A percentile compares a stretch with the other conserved stretches of the same genome.
Conservation (phyloP, 371 early-diverging fungal species). For the Modicella reniformis region DNA sequence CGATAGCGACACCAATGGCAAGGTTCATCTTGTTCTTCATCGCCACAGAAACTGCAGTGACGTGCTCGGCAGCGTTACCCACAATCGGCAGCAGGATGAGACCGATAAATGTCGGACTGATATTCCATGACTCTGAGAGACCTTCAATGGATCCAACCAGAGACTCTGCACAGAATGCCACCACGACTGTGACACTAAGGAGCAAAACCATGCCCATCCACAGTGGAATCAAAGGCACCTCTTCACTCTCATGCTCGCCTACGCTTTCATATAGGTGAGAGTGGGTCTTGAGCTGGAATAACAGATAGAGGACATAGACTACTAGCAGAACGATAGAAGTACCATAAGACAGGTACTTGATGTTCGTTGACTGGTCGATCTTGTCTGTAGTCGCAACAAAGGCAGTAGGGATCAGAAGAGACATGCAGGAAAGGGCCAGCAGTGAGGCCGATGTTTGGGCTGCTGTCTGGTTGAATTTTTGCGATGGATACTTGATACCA, state of each 20-base stretch:
- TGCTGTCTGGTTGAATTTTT: constrained; percentile 80
- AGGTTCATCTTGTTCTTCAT: constrained; percentile 94
- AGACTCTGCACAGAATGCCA: constrained; percentile 86
- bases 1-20: constrained; percentile 88
- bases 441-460: constrained; percentile 85
- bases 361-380: constrained; percentile 56
- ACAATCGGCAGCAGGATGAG: constrained; percentile 88
- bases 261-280: constrained; percentile 65
- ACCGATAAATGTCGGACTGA: constrained; percentile 86
- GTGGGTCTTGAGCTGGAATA: constrained; percentile 89
- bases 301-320: constrained; percentile 78
- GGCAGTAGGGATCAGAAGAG: constrained; percentile 83
- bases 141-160: constrained; percentile 86
- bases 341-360: constrained; percentile 74
- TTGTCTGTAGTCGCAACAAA: constrained; percentile 68
- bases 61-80: constrained; percentile 87
- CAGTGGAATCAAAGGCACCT: constrained; percentile 68
- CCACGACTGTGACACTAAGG: constrained; percentile 66
- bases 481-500: constrained; percentile 73
- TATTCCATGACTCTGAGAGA: constrained; percentile 69
- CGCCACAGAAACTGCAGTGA: constrained; percentile 86
- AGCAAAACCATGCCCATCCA: constrained; percentile 64
- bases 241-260: constrained; percentile 71
- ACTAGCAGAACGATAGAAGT: constrained; percentile 80
- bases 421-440: constrained; percentile 77